Conservation (phyloP, 768 basidiomycete genomes). For the Melanogaster broomeanus region DNA sequence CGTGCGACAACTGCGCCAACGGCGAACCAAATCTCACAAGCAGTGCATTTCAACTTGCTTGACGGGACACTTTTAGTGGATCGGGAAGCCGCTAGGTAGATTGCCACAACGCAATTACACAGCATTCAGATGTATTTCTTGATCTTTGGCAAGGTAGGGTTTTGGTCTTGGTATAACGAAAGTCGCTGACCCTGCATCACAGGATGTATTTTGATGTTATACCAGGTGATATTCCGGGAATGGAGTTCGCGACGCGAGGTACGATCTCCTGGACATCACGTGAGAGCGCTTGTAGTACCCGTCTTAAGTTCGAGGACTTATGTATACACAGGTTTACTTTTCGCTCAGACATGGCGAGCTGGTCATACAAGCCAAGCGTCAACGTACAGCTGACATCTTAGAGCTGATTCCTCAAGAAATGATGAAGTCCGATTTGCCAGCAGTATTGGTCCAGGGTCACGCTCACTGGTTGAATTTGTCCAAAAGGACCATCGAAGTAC, state of each 20-base stretch:
- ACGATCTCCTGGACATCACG: constrained; percentile 18
- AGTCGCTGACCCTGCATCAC: not conserved
- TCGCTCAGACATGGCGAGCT: constrained; percentile 15
- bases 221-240: constrained; percentile 25
- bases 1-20: constrained; percentile 14
- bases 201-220: constrained; percentile 23
- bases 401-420: constrained; percentile 26
- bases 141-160: constrained; percentile 23
- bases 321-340: constrained; percentile 21
- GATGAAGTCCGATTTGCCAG: constrained; percentile 27
- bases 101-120: constrained; percentile 20
- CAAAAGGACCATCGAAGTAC: constrained; percentile 25
- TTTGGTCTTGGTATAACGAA: not conserved
- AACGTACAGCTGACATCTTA: constrained; percentile 1
- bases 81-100: constrained; percentile 24
- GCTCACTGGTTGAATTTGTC: constrained; percentile 35
- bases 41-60: constrained; percentile 22
- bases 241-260: constrained; percentile 26
- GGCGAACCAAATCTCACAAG: constrained; percentile 14
- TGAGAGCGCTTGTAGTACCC: not conserved
- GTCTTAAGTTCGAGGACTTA: not conserved
- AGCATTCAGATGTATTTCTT: constrained; percentile 19
- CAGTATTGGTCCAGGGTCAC: constrained; percentile 18
- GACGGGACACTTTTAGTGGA: constrained; percentile 29
- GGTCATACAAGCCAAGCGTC: constrained; percentile 16